Percentiles rank a stretch among this genome's conserved stretches.
These are phyloP conservation scores for Salvia hispanica DNA, from an alignment of 257 asterid species.

Conservation along the genomic window DNA sequence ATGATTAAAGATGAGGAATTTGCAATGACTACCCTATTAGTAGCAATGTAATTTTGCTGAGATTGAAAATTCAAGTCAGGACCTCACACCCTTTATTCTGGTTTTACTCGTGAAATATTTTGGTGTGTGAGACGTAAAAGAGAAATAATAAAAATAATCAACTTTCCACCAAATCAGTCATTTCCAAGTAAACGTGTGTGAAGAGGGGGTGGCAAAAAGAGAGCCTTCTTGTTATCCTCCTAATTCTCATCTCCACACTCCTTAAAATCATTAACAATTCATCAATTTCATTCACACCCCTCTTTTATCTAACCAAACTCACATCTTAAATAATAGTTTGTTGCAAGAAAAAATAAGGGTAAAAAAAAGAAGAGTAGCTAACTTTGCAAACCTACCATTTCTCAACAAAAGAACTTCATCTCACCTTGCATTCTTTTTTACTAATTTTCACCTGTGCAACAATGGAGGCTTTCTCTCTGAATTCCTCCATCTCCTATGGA, in stretches of 20 bases:
- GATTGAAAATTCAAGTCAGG: not conserved
- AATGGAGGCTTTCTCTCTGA: conserved; percentile 71
- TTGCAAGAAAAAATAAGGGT: conserved; percentile 5
- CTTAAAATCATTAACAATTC: conserved; percentile 48
- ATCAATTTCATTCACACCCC: conserved; percentile 44
- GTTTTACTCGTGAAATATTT: not conserved
- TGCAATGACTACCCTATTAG: too few species aligned
- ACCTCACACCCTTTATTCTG: conserved; percentile 57
- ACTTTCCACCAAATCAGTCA: conserved; percentile 48
- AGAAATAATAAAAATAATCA: conserved; percentile 14
- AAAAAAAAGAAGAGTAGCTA: conserved; percentile 34
- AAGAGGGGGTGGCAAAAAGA: conserved; percentile 71
- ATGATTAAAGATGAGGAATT: too few species aligned
- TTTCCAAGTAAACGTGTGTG: conserved; percentile 44
- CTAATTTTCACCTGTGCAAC: conserved; percentile 31
- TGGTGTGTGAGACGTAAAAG: conserved; percentile 5
- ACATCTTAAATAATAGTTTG: conserved; percentile 55
- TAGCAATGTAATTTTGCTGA: too few species aligned
- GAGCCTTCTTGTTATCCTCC: conserved; percentile 69
- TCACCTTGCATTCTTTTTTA: conserved; percentile 33
- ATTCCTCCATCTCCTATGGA: conserved; percentile 49
- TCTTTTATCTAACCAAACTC: conserved; percentile 75
- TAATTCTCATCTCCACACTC: conserved; percentile 70
- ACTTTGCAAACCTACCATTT: conserved; percentile 39
- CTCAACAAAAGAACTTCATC: conserved; percentile 43